Percentiles rank a stretch among this genome's conserved stretches.
These are phyloP conservation scores for Striga asiatica DNA, from an alignment of 257 asterid genomes.

Conservation along the genomic window DNA sequence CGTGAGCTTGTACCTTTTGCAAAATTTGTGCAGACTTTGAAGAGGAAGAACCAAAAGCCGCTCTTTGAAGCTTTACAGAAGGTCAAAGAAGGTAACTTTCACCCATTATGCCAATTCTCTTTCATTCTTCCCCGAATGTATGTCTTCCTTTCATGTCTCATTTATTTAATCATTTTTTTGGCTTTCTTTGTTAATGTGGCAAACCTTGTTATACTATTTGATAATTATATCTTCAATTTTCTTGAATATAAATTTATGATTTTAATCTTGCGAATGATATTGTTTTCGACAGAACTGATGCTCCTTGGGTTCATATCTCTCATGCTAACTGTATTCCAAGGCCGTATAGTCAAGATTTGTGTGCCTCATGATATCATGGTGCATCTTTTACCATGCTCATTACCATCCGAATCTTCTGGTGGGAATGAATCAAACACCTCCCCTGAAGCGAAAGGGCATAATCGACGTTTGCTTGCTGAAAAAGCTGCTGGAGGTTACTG, in stretches of 20 bases:
- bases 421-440: conserved; percentile 4
- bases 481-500: conserved; percentile 36
- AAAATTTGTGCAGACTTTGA: conserved; percentile 50
- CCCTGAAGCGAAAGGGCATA: conserved; percentile 20
- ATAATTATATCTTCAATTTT: too few relatives aligned
- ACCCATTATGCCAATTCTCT: conserved; percentile 1
- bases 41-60: conserved; percentile 55
- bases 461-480: conserved; percentile 50
- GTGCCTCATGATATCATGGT: conserved; percentile 27
- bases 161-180: too few relatives aligned
- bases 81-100: conserved; percentile 55
- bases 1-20: too few relatives aligned
- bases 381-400: conserved; percentile 50
- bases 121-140: not conserved
- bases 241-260: not conserved
- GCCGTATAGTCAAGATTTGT: conserved; percentile 42
- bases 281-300: conserved; percentile 53
- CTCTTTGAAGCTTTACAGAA: conserved; percentile 62
- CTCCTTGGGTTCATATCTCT: conserved; percentile 77
- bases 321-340: conserved; percentile 61
- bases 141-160: too few relatives aligned
- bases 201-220: not conserved
- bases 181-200: too few relatives aligned
- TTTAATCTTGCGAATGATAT: conserved; percentile 13
- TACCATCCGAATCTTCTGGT: conserved; percentile 6